Evolutionary conservation across 805 yeast genomes (phyloP), one percentile per base, ranked within the genome.

Genomic region (Debaryomyces castellii): DNA sequence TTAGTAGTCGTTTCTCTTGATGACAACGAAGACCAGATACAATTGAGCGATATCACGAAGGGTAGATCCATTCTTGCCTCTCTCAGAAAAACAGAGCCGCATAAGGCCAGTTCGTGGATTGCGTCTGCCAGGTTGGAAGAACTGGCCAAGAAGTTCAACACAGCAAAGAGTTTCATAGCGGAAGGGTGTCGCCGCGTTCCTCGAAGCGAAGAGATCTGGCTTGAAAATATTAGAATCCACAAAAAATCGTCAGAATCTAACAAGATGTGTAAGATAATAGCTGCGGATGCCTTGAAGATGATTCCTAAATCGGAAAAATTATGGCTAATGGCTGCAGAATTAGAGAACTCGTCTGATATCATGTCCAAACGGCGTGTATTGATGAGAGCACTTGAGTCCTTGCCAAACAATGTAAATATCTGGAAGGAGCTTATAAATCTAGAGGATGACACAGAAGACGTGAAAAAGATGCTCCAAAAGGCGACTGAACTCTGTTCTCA

Each of bases 61-160:
- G 80, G 83, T 30, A 67, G 94, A 30, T 57, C 73, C 2, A 69
- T 89, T 7, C 71, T 91, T 39, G 69, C 78, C n/a, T 83, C 89
- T 2, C 75, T 87, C 51, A 73, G 95, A 28, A 80, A 78, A 51
- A 68, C 89, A 0, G 85, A 88, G 54, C 96, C 97, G 0, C 64
- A 67, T 35, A 84, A 82, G 47, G 78, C 96, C 0, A 78, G 79
- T 40, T 87, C 86, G 4, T 92, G 96, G 96, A 86, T 92, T 18
- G 89, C 95, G 0, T 80, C 89, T 40, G 95, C 96, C 0, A 66
- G 89, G 39, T 60, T 89, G 8, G 98, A 92, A 58, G 85, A 80
- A 51, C 77, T 75, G 38, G 85, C 83, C 1, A 74, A 74, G 37
- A 82, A 81, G 42, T 69, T 71, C 44, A 66, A 66, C 4, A 63